A percentile compares a stretch with the other conserved stretches of the same genome.
phyloP scores from a whole-genome alignment of 352 stramenopile species.

The Phytophthora colocasiae region DNA sequence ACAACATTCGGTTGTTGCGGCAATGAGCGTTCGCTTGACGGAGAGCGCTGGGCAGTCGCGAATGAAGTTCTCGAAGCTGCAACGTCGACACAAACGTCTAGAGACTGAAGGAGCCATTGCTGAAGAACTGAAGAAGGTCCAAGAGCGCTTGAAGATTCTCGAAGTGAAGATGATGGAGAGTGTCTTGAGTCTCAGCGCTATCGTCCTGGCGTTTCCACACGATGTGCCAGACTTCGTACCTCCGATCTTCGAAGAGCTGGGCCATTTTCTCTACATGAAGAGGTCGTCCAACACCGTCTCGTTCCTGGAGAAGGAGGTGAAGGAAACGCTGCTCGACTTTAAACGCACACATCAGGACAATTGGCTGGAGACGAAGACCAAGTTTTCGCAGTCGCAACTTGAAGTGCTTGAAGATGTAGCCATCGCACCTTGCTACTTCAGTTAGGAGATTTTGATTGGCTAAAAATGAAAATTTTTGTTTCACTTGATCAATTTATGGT shows the following conservation, averaged over 20 bases:
- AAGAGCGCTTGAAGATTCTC: constrained; percentile 49
- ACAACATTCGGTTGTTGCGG: constrained; percentile 38
- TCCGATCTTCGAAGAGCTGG: constrained; percentile 77
- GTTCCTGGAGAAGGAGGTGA: constrained; percentile 76
- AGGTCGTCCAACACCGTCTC: constrained; percentile 59
- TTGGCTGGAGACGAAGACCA: constrained; percentile 77
- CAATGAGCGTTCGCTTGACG: constrained; percentile 47
- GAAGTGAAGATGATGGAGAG: constrained; percentile 68
- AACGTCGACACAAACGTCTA: constrained; percentile 60
- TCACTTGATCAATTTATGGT: not conserved
- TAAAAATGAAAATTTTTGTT: not conserved
- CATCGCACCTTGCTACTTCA: constrained; percentile 83
- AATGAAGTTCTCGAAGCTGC: constrained; percentile 63
- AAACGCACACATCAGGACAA: constrained; percentile 88
- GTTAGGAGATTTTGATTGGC: constrained; percentile 14
- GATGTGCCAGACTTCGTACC: constrained; percentile 73
- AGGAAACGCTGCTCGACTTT: constrained; percentile 85
- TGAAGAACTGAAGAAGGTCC: constrained; percentile 46
- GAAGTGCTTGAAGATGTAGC: constrained; percentile 80
- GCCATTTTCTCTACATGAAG: constrained; percentile 76
- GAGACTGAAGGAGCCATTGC: constrained; percentile 33
- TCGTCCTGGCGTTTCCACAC: constrained; percentile 83
- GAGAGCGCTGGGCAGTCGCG: constrained; percentile 51
- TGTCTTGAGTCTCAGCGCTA: constrained; percentile 71
- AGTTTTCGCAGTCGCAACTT: constrained; percentile 66